A percentile compares a stretch with the other conserved stretches of the same genome.
These are phyloP conservation scores for Aspergillus oerlinghausenensis DNA, from an alignment of 2,329 filamentous ascomycete species.

Conservation along the genomic window DNA sequence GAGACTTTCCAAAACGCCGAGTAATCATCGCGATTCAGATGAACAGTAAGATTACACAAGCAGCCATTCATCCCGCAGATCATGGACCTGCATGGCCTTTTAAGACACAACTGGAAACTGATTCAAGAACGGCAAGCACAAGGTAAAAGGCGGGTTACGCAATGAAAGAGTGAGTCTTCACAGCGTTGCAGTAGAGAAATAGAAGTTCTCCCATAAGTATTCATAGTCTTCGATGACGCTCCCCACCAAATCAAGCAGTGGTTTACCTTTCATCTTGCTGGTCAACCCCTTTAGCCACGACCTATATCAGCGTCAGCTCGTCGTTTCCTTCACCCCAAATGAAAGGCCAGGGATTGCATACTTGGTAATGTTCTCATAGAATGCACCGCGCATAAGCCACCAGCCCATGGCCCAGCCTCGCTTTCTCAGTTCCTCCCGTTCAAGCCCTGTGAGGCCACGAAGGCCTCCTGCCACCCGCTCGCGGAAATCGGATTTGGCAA, in stretches of 20 bases:
- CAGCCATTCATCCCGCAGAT: neutral
- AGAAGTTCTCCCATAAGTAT: slow-evolving; percentile 97
- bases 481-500: slow-evolving; percentile 64
- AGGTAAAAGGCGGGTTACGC: neutral
- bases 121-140: slow-evolving; percentile 10
- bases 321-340: neutral
- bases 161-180: slow-evolving; percentile 13
- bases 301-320: slow-evolving; percentile 36
- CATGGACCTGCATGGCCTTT: neutral
- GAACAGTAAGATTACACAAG: neutral
- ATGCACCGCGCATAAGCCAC: slow-evolving; percentile 96
- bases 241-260: slow-evolving; percentile 73
- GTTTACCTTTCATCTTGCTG: slow-evolving; percentile 64
- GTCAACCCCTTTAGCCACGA: slow-evolving; percentile 65
- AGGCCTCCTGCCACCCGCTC: slow-evolving; percentile 64
- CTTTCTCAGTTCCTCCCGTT: slow-evolving; percentile 83
- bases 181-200: slow-evolving; percentile 67
- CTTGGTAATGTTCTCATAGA: slow-evolving; percentile 86
- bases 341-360: slow-evolving; percentile 30
- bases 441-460: slow-evolving; percentile 73
- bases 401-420: slow-evolving; percentile 87
- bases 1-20: neutral
- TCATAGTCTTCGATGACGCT: slow-evolving; percentile 93
- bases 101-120: neutral
- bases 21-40: neutral